Conservation (phyloP, 495 filamentous ascomycete species). For the Letharia lupina region DNA sequence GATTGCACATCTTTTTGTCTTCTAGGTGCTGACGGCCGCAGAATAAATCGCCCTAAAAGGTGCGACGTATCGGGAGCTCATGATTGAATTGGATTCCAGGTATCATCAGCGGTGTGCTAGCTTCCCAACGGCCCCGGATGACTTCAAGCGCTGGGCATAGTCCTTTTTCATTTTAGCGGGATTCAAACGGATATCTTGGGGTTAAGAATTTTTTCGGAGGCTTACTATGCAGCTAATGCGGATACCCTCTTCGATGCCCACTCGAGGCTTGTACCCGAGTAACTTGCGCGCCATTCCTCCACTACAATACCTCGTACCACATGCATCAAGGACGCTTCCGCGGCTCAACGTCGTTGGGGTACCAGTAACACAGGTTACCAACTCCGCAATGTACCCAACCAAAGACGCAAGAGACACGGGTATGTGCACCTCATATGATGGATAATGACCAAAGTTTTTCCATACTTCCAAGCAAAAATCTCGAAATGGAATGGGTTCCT, state of each 20-base stretch:
- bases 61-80: background rate
- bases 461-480: slow-evolving; percentile 53
- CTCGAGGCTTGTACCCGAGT: slow-evolving; percentile 49
- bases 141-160: slow-evolving; percentile 15
- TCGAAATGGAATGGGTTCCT: slow-evolving; percentile 52
- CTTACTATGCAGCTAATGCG: slow-evolving; percentile 42
- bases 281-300: slow-evolving; percentile 48
- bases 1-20: background rate
- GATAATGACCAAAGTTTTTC: slow-evolving; percentile 50
- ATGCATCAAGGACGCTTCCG: slow-evolving; percentile 50
- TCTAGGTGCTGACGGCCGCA: background rate
- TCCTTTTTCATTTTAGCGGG: slow-evolving; percentile 6
- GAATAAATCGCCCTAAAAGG: background rate
- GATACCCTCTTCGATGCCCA: slow-evolving; percentile 49
- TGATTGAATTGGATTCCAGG: background rate
- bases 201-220: background rate
- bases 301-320: slow-evolving; percentile 45
- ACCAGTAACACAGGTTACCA: slow-evolving; percentile 44
- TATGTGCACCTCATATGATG: slow-evolving; percentile 44
- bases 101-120: background rate
- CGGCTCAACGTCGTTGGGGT: slow-evolving; percentile 43
- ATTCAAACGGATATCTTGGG: no score
- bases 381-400: slow-evolving; percentile 42
- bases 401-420: slow-evolving; percentile 43
- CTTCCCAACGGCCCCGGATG: background rate